Percentiles rank a stretch among this genome's conserved stretches.
phyloP scores from a whole-genome alignment of 2,329 filamentous ascomycete species.

The Bipolaris victoriae region DNA sequence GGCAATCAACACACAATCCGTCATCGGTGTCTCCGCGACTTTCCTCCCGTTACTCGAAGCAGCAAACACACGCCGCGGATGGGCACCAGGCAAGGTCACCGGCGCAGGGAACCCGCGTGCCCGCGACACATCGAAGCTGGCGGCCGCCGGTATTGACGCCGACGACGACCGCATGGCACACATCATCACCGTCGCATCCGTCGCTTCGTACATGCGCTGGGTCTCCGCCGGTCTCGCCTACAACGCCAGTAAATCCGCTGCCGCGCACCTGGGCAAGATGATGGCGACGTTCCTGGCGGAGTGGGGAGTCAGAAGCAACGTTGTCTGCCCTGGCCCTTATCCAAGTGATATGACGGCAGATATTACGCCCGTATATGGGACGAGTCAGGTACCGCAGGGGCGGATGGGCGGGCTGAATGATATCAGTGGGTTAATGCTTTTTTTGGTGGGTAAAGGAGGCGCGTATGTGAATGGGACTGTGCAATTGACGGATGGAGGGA shows the following conservation, averaged over 20 bases:
- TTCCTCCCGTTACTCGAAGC: slow-evolving; percentile 55
- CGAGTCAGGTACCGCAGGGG: slow-evolving; percentile 48
- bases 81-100: slow-evolving; percentile 41
- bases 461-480: slow-evolving; percentile 62
- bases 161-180: slow-evolving; percentile 53
- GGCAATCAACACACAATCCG: slow-evolving; percentile 54
- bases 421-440: slow-evolving; percentile 58
- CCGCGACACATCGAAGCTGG: slow-evolving; percentile 30
- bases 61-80: slow-evolving; percentile 53
- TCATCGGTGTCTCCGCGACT: slow-evolving; percentile 53
- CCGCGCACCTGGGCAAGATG: slow-evolving; percentile 55
- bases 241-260: slow-evolving; percentile 53
- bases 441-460: slow-evolving; percentile 58
- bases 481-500: slow-evolving; percentile 56
- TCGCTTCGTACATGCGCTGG: slow-evolving; percentile 50
- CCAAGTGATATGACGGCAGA: slow-evolving; percentile 54
- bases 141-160: slow-evolving; percentile 27
- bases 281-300: slow-evolving; percentile 51
- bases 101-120: slow-evolving; percentile 33
- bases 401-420: slow-evolving; percentile 54
- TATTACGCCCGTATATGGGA: slow-evolving; percentile 36
- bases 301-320: slow-evolving; percentile 56
- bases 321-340: slow-evolving; percentile 54
- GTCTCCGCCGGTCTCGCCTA: slow-evolving; percentile 51
- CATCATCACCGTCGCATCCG: slow-evolving; percentile 54